Percentiles rank a stretch among this genome's conserved stretches.
These are phyloP conservation scores for Phialophora tarda DNA, from an alignment of 2,329 filamentous ascomycete genomes.

Conservation along the genomic window DNA sequence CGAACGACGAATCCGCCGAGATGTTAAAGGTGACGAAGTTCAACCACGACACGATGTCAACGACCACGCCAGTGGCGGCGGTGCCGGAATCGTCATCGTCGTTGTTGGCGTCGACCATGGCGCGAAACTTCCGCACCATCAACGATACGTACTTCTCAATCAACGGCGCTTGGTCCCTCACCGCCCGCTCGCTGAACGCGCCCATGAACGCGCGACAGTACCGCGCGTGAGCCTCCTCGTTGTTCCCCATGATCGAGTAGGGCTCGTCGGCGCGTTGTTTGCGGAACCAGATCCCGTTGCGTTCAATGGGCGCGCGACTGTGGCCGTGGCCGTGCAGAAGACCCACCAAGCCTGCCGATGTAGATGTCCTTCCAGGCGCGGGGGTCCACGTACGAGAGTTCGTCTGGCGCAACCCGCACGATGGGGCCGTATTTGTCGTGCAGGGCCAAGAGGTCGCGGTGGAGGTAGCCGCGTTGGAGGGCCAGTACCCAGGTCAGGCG, in stretches of 20 bases:
- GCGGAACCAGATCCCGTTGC: conserved; percentile 17
- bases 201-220: conserved; percentile 45
- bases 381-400: conserved; percentile 46
- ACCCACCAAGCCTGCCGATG: neutral
- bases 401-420: conserved; percentile 49
- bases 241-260: conserved; percentile 15
- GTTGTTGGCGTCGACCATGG: too few species aligned
- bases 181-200: conserved; percentile 50
- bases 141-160: conserved; percentile 20
- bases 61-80: neutral
- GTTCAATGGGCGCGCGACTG: conserved; percentile 2
- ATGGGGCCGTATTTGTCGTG: conserved; percentile 36
- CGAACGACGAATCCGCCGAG: conserved; percentile 41
- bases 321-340: neutral
- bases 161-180: conserved; percentile 12
- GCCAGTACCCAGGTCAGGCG: conserved; percentile 24
- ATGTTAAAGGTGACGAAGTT: conserved; percentile 29
- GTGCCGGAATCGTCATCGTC: neutral
- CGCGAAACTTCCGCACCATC: conserved; percentile 16
- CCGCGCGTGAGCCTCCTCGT: conserved; percentile 40
- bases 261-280: conserved; percentile 4
- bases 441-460: conserved; percentile 44
- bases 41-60: conserved; percentile 23
- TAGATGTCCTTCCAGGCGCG: conserved; percentile 46
- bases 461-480: conserved; percentile 47